phyloP scores from a whole-genome alignment of 2,329 filamentous ascomycete genomes.

The Fusarium fujikuroi region DNA sequence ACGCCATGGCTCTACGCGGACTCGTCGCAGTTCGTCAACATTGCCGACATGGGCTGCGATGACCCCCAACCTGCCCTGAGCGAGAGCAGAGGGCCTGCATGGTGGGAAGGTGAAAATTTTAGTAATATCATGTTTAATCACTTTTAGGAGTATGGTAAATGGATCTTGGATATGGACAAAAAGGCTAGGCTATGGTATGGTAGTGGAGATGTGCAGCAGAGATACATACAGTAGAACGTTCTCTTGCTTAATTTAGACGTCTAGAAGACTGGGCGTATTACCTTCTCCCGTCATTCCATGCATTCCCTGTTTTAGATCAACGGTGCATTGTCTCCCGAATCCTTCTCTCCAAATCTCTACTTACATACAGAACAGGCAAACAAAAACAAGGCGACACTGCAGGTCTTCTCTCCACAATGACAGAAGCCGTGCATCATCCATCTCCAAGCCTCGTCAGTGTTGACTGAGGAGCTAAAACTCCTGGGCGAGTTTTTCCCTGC shows the following conservation, averaged over 20 bases:
- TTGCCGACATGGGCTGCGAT: conserved; percentile 51
- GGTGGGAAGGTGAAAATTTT: conserved; percentile 55
- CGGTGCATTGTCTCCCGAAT: neutral
- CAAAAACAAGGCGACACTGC: neutral
- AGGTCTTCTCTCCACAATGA: conserved; percentile 3
- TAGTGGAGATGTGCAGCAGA: neutral
- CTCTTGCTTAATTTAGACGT: conserved; percentile 10
- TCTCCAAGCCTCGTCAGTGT: conserved; percentile 1
- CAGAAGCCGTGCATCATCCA: conserved; percentile 1
- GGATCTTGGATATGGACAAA: neutral
- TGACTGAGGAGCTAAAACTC: neutral
- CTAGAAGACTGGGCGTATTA: neutral
- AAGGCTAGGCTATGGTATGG: neutral
- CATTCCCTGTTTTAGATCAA: neutral
- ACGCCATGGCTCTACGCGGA: conserved; percentile 58
- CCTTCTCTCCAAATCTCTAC: neutral
- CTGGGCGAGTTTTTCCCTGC: neutral
- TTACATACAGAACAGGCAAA: neutral
- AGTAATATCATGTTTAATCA: conserved; percentile 54
- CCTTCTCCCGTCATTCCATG: conserved; percentile 20
- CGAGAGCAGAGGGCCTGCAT: conserved; percentile 46
- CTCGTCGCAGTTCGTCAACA: conserved; percentile 52
- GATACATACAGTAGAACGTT: neutral
- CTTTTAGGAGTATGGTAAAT: conserved; percentile 43
- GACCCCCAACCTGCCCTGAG: conserved; percentile 44